phyloP scores from a whole-genome alignment of 192 early-diverging fungal genomes.

The Allomyces javanicus region DNA sequence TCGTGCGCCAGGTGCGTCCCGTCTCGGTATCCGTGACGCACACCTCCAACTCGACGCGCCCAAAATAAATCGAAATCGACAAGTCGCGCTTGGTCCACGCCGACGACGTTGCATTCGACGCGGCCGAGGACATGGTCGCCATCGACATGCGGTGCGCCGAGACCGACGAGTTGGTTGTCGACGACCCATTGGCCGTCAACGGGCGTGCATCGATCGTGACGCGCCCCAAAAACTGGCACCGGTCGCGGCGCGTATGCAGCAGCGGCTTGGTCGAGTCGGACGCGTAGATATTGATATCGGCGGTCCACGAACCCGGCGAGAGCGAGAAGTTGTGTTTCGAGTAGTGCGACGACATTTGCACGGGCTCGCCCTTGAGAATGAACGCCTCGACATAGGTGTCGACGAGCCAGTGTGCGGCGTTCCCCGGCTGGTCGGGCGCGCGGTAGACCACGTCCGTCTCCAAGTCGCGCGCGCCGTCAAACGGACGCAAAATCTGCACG shows the following conservation, averaged over 20 bases:
- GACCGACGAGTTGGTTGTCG: neutral
- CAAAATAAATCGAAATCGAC: neutral
- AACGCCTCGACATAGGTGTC: neutral
- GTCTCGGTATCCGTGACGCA: neutral
- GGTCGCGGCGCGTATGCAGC: neutral
- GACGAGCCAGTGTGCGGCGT: neutral
- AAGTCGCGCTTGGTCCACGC: neutral
- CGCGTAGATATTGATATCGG: neutral
- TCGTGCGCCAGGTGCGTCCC: neutral
- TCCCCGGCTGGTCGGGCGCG: neutral
- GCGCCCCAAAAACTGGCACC: neutral
- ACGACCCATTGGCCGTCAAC: neutral
- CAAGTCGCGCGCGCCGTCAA: neutral
- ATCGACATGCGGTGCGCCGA: neutral
- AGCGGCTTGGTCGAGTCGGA: neutral
- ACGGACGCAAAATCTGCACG: neutral
- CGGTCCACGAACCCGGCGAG: neutral
- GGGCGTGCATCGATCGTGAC: neutral
- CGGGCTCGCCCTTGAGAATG: neutral
- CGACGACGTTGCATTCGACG: neutral
- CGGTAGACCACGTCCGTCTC: neutral
- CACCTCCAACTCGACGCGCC: neutral
- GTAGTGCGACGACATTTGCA: neutral
- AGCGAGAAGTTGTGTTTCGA: neutral
- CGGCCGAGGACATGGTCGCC: neutral